A percentile compares a stretch with the other conserved stretches of the same genome.
Conservation (phyloP, 2,329 filamentous ascomycete genomes). For the Aspergillus carbonarius region DNA sequence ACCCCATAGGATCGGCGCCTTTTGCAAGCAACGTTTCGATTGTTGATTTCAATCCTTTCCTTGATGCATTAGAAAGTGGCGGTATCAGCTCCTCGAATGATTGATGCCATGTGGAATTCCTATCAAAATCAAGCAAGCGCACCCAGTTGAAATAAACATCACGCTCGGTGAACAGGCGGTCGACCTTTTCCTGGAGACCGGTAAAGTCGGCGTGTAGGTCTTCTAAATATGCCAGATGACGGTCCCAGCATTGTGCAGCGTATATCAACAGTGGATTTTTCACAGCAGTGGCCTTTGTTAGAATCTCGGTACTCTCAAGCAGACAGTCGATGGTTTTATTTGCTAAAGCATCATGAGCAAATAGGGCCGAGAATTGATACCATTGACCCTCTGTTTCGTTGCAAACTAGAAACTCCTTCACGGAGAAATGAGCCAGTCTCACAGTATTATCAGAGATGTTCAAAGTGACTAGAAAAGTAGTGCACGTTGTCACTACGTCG, state of each 20-base stretch:
- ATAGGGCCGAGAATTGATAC: background rate
- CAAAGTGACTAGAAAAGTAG: background rate
- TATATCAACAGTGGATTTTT: background rate
- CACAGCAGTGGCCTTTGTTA: background rate
- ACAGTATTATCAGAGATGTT: background rate
- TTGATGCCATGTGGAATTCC: background rate
- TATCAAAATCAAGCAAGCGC: background rate
- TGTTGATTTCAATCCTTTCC: background rate
- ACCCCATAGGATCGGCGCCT: background rate
- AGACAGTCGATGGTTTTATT: background rate
- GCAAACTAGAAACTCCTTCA: conserved; percentile 5
- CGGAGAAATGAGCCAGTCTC: conserved; percentile 5
- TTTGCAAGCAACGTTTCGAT: background rate
- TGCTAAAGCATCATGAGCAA: background rate
- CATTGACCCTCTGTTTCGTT: background rate
- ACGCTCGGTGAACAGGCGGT: background rate
- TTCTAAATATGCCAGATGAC: background rate
- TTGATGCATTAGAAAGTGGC: background rate
- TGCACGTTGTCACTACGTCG: background rate
- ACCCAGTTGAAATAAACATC: background rate
- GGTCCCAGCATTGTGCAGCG: background rate
- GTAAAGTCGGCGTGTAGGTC: background rate
- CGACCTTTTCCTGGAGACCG: background rate
- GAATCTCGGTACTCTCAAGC: background rate
- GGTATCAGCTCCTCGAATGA: background rate